Conservation (phyloP, 495 filamentous ascomycete species). For the Xylaria palmicola region DNA sequence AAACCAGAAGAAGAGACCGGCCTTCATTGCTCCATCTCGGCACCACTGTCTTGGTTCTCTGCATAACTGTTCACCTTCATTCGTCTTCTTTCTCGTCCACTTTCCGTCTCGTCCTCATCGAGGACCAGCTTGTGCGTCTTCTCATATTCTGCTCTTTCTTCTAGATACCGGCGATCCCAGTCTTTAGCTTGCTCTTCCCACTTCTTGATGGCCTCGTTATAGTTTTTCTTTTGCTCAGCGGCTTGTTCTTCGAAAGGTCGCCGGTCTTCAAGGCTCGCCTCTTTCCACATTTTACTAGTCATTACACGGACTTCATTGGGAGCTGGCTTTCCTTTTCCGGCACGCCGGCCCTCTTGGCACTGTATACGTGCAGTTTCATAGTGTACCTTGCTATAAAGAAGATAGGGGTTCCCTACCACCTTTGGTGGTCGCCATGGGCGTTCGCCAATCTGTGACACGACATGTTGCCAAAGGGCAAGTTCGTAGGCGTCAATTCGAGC, state of each 20-base stretch:
- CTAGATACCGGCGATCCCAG: conserved; percentile 67
- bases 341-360: conserved; percentile 66
- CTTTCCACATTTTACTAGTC: conserved; percentile 86
- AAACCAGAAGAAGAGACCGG: neutral
- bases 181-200: conserved; percentile 59
- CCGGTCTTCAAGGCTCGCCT: conserved; percentile 63
- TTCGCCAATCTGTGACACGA: conserved; percentile 68
- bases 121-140: conserved; percentile 52
- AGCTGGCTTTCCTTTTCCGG: conserved; percentile 62
- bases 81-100: conserved; percentile 29
- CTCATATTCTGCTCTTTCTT: conserved; percentile 63
- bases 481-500: conserved; percentile 68
- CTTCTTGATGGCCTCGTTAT: conserved; percentile 54
- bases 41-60: conserved; percentile 34
- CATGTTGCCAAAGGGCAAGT: conserved; percentile 64
- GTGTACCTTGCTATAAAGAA: conserved; percentile 75
- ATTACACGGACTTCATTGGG: conserved; percentile 81
- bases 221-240: conserved; percentile 61
- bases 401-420: conserved; percentile 68
- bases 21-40: conserved; percentile 16
- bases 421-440: conserved; percentile 69
- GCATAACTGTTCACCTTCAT: conserved; percentile 41
- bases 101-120: conserved; percentile 23
- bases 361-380: conserved; percentile 71
- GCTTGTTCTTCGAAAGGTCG: conserved; percentile 73